Base-by-base conservation (phyloP, 2,329 filamentous ascomycete genomes). In the Bertia moriformis region DNA sequence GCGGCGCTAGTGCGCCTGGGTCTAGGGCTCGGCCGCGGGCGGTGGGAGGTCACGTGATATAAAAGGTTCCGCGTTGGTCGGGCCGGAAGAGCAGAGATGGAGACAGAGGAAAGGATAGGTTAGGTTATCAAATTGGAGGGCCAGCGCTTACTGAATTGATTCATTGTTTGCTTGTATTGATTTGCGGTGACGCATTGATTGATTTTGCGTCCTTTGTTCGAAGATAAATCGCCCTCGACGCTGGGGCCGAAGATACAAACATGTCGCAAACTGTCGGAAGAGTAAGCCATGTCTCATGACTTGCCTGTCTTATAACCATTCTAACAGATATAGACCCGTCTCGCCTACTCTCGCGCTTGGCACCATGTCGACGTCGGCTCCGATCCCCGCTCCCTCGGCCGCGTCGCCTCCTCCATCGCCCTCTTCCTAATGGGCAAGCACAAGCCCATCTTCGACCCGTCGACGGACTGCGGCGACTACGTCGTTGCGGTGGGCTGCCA, bases 391-490 rank as follows among this genome's bases (percentile, higher is more conserved):
- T 78, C 86, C n/a, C 80, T 95, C 30, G 89, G 89, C 49, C 86
- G 89, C 32, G 71, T 95, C 39, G 89, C 89, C 44, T 86, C 82
- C 39, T 78, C 82, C 45, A 94, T 95, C 59, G 89, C 88, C 44
- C 68, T 80, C 40, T 69, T 85, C 43, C 76, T 95, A 39, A 95
- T 96, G 88, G 91, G 91, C 64, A 98, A 98, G 70, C 83, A 98
- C 72, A 98, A 98, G 66, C 91, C 91, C 17, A 94, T 91, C 60
- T 98, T 78, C 66, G 85, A 96, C 63, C 91, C 91, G 1, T 94
- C 87, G 17, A 95, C 88, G 44, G 91, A 98, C 69, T 96, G 91
- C 70, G 91, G 91, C 50, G 91, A 98, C 74, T 98, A 98, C 61
- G 88, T 98, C 12, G 89, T 98, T 1, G 88, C 91, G 39, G 85